Evolutionary conservation across 2,329 filamentous ascomycete species (phyloP), one percentile per base, ranked within the genome.

Genomic region (Phyllosticta citribraziliensis): DNA sequence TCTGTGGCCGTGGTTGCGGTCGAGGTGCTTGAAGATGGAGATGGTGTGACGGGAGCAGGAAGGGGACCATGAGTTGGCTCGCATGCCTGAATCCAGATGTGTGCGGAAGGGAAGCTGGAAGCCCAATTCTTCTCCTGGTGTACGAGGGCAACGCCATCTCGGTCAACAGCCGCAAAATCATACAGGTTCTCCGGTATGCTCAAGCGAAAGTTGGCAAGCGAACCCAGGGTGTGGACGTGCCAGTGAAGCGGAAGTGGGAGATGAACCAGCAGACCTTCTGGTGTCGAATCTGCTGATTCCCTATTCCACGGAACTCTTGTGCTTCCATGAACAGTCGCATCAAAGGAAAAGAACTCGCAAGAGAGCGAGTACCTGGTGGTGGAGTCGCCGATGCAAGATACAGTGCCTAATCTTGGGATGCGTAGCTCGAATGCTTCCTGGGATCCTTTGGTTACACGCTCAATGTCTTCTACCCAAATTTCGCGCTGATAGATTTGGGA

Each of bases 111-210:
- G 64, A 80, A 80, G 27, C 70, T 73, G 51, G 69, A 68, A 0
- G 78, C 78, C 78, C 77, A 81, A 64, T 81, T 81, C 68, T 81
- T 81, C 65, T 81, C 79, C 58, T 79, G 73, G 65, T 81, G 78
- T 1, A 80, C 72, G 1, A 67, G 70, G 2, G 75, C 77, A 2
- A 58, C 64, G 53, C 74, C 77, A 27, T 64, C 63, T 68, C 69
- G 59, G 57, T 70, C 61, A 47, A 20, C 53, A n/a, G 8, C 14
- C 17, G 40, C n/a, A 12, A 47, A 47, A 40, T 52, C 27, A 6
- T 40, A 50, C 11, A 63, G 65, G 3, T 70, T 59, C 4, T 67
- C 64, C 1, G 74, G 70, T 5, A 80, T 74, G 4, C 65, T 64
- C 50, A 81, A 69, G 3, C 64, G 65, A 67, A 76, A 78, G 3